A percentile compares a stretch with the other conserved stretches of the same genome.
phyloP scores from a whole-genome alignment of 768 basidiomycete genomes.

The Trametes cinnabarina region DNA sequence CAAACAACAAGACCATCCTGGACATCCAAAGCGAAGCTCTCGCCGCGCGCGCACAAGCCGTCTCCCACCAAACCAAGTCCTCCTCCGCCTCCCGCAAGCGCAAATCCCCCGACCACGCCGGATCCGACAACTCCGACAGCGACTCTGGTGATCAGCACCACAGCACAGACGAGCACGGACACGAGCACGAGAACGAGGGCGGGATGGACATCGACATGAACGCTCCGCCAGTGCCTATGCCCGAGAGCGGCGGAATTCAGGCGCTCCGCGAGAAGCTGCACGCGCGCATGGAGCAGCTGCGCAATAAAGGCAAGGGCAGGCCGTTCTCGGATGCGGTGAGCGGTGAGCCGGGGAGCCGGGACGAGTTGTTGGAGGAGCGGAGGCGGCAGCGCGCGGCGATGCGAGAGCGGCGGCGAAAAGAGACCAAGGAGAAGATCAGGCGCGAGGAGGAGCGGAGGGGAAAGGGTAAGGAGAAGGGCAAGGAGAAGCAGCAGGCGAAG shows the following conservation, averaged over 20 bases:
- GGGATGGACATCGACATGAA: slow-evolving; percentile 32
- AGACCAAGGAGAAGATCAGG: slow-evolving; percentile 79
- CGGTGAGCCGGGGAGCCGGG: slow-evolving; percentile 57
- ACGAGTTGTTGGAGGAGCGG: slow-evolving; percentile 81
- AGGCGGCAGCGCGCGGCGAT: slow-evolving; percentile 74
- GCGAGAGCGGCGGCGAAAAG: slow-evolving; percentile 81
- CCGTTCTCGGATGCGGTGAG: slow-evolving; percentile 18
- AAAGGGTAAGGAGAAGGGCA: slow-evolving; percentile 44
- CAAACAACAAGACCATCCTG: slow-evolving; percentile 75
- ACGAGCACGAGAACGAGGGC: too few species aligned
- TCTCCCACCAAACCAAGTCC: slow-evolving; percentile 14
- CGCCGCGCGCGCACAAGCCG: slow-evolving; percentile 25
- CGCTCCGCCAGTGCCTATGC: slow-evolving; percentile 55
- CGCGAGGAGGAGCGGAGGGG: slow-evolving; percentile 58
- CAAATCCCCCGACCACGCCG: slow-evolving; percentile 36
- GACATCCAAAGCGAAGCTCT: slow-evolving; percentile 67
- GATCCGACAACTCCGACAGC: slow-evolving; percentile 17
- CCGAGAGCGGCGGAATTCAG: slow-evolving; percentile 57
- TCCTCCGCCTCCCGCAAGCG: slow-evolving; percentile 44
- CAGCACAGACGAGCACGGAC: slow-evolving; percentile 32
- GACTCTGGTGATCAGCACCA: slow-evolving; percentile 26
- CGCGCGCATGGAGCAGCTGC: slow-evolving; percentile 68
- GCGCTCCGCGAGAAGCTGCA: slow-evolving; percentile 72
- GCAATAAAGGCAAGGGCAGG: slow-evolving; percentile 35
- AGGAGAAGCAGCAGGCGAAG: slow-evolving; percentile 39